Conservation (phyloP, 2,329 filamentous ascomycete species). For the Amesomyces nigricolor region DNA sequence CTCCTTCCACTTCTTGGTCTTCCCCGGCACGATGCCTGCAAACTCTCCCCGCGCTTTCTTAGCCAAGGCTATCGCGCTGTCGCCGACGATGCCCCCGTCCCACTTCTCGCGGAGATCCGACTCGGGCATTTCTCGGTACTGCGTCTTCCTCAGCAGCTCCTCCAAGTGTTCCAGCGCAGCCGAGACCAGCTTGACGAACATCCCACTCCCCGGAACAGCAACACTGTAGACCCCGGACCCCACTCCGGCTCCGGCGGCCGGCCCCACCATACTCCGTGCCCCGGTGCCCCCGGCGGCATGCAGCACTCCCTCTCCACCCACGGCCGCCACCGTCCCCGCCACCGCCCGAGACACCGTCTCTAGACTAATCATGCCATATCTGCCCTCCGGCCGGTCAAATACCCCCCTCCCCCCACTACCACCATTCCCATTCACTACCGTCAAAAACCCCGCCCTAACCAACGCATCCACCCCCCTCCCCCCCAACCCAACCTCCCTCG, state of each 20-base stretch:
- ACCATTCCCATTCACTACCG: conserved; percentile 38
- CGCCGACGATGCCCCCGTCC: conserved; percentile 56
- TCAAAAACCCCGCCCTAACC: conserved; percentile 63
- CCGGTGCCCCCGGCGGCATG: conserved; percentile 55
- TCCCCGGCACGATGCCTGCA: conserved; percentile 51
- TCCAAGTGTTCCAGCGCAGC: conserved; percentile 57
- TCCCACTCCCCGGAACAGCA: conserved; percentile 61
- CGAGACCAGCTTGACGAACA: conserved; percentile 60
- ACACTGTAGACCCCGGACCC: conserved; percentile 44
- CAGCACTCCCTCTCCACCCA: conserved; percentile 62
- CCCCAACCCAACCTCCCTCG: conserved; percentile 31
- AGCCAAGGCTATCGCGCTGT: conserved; percentile 30
- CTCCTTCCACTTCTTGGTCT: conserved; percentile 64
- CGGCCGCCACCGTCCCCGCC: conserved; percentile 62
- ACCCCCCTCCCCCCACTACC: conserved; percentile 29
- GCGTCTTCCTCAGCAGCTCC: conserved; percentile 51
- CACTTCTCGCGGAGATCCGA: conserved; percentile 60
- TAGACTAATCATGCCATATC: conserved; percentile 53
- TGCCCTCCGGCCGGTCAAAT: conserved; percentile 44
- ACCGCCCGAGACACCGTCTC: conserved; percentile 58
- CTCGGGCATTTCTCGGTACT: conserved; percentile 59
- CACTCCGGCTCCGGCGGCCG: conserved; percentile 25
- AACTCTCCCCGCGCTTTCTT: conserved; percentile 52
- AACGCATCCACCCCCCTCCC: conserved; percentile 50
- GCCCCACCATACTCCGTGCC: conserved; percentile 14